These are phyloP conservation scores for Chenopodium album DNA, from an alignment of 148 eudicot species.

Conservation along the genomic window DNA sequence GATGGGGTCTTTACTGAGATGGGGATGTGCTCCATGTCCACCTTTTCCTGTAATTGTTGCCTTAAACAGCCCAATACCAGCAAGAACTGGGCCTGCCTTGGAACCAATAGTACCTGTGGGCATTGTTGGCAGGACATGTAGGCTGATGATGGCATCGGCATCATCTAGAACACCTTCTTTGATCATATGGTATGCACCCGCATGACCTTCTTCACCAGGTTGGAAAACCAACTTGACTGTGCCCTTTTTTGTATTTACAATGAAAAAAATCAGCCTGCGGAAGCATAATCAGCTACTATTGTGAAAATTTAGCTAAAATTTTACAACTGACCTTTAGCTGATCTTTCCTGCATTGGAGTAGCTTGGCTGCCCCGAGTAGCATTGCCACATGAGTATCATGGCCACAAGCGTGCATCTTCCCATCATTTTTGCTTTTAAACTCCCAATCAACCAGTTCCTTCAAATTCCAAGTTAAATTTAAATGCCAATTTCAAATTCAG, in stretches of 20 bases:
- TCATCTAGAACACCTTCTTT: constrained; percentile 55
- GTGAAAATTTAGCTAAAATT: neutral
- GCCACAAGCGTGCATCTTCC: constrained; percentile 81
- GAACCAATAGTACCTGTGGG: constrained; percentile 51
- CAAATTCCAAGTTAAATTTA: constrained; percentile 6
- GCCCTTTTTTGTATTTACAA: constrained; percentile 39
- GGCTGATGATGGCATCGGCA: constrained; percentile 46
- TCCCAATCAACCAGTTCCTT: constrained; percentile 73
- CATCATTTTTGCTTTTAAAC: constrained; percentile 57
- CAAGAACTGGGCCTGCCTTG: constrained; percentile 54
- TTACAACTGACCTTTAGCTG: constrained; percentile 39
- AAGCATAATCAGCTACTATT: neutral
- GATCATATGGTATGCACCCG: constrained; percentile 64
- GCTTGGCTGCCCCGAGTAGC: constrained; percentile 74
- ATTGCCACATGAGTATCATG: constrained; percentile 74
- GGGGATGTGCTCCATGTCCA: constrained; percentile 67
- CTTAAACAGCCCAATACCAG: constrained; percentile 58
- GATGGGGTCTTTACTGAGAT: constrained; percentile 54
- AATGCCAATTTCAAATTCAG: neutral
- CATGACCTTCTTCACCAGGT: constrained; percentile 80
- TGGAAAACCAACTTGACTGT: constrained; percentile 73
- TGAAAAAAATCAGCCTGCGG: neutral
- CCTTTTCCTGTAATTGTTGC: constrained; percentile 57
- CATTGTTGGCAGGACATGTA: constrained; percentile 50
- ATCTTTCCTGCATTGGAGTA: constrained; percentile 46